Conservation (phyloP, 208 protist species). For the Trypanosoma cruzi region DNA sequence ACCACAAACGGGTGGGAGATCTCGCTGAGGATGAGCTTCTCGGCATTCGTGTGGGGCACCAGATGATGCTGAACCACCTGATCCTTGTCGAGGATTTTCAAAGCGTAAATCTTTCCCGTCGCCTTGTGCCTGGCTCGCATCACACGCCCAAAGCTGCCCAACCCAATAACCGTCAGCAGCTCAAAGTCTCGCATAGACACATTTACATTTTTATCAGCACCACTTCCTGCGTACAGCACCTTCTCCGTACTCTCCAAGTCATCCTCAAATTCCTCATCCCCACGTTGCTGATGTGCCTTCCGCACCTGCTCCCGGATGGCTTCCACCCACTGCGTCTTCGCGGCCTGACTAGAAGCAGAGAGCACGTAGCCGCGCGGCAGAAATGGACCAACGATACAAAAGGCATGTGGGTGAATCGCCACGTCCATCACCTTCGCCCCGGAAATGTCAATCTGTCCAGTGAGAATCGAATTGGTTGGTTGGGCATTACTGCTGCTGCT, state of each 20-base stretch:
- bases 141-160: conserved; percentile 94
- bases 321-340: conserved; percentile 27
- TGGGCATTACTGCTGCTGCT: not conserved
- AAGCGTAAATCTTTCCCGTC: conserved; percentile 77
- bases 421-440: conserved; percentile 38
- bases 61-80: conserved; percentile 71
- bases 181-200: conserved; percentile 85
- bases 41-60: conserved; percentile 83
- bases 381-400: conserved; percentile 34
- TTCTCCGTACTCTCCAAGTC: conserved; percentile 23
- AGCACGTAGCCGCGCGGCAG: conserved; percentile 28
- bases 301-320: conserved; percentile 26
- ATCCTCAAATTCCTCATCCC: conserved; percentile 16
- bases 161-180: conserved; percentile 85
- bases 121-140: conserved; percentile 81
- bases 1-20: conserved; percentile 92
- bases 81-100: conserved; percentile 90
- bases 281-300: not conserved
- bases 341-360: conserved; percentile 17
- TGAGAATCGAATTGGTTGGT: not conserved
- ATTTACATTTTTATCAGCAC: conserved; percentile 14
- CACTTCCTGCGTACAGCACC: conserved; percentile 16
- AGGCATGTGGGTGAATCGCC: conserved; percentile 35
- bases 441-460: conserved; percentile 22
- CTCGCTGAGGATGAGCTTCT: conserved; percentile 74